A percentile compares a stretch with the other conserved stretches of the same genome.
Conservation (phyloP, 2,329 filamentous ascomycete species). For the Aspergillus pseudoviridinutans region DNA sequence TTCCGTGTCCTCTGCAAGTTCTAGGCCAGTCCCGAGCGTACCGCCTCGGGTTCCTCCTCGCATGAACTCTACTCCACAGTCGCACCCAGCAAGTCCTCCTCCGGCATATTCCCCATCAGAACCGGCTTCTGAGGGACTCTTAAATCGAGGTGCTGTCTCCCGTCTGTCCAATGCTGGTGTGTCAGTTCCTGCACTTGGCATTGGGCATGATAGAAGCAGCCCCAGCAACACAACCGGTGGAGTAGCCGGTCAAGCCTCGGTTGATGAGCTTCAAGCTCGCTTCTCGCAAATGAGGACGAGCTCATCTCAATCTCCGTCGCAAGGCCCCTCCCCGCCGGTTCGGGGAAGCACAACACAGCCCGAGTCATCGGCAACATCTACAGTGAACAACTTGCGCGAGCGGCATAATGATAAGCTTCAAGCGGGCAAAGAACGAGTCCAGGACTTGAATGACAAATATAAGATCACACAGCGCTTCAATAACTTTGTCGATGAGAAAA, state of each 20-base stretch:
- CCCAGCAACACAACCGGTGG: conserved; percentile 18
- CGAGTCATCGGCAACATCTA: conserved; percentile 59
- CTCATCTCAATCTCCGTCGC: conserved; percentile 25
- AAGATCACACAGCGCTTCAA: conserved; percentile 49
- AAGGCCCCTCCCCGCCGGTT: conserved; percentile 28
- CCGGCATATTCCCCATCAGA: conserved; percentile 42
- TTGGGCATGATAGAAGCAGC: conserved; percentile 47
- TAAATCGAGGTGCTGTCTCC: conserved; percentile 59
- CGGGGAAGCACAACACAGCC: conserved; percentile 50
- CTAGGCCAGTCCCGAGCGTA: conserved; percentile 50
- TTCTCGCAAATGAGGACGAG: conserved; percentile 54
- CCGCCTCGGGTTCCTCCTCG: conserved; percentile 71
- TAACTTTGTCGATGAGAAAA: conserved; percentile 42
- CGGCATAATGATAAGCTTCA: conserved; percentile 67
- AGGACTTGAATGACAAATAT: conserved; percentile 31
- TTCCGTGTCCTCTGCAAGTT: conserved; percentile 23
- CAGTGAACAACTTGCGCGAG: conserved; percentile 65
- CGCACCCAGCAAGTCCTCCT: conserved; percentile 42
- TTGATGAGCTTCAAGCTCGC: conserved; percentile 65
- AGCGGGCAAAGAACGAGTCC: conserved; percentile 55
- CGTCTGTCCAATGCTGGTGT: conserved; percentile 71
- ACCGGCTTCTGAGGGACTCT: conserved; percentile 30
- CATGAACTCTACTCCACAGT: conserved; percentile 50
- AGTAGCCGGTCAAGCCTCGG: conserved; percentile 38
- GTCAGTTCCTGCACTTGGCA: conserved; percentile 73